phyloP scores from a whole-genome alignment of 176 grass and related monocot species.

The Cenchrus fungigraminus region DNA sequence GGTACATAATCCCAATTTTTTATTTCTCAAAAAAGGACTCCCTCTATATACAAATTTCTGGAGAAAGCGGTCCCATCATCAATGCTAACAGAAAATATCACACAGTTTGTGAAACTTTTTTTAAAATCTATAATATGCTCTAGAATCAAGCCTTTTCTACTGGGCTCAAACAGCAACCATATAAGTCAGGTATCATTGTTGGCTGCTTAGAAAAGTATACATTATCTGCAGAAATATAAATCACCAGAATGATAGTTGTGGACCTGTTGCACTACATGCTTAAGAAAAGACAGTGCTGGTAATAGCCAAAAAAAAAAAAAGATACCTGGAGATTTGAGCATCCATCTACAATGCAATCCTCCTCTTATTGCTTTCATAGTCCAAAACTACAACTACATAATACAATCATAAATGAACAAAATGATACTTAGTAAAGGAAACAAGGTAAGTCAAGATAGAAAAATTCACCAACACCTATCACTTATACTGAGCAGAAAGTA shows the following conservation, averaged over 20 bases:
- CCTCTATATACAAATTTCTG: no score
- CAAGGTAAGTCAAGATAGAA: slow-evolving; percentile 2
- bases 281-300: background rate
- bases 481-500: slow-evolving; percentile 6
- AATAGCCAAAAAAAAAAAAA: slow-evolving; percentile 24
- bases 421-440: slow-evolving; percentile 1
- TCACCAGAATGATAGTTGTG: slow-evolving; percentile 1
- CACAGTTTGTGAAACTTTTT: no score
- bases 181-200: background rate
- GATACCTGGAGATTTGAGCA: slow-evolving; percentile 30
- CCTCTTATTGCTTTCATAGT: slow-evolving; percentile 15
- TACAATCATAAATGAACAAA: slow-evolving; percentile 13
- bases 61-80: no score
- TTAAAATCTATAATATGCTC: no score
- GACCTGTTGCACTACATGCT: background rate
- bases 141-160: background rate
- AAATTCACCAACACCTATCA: slow-evolving; percentile 12
- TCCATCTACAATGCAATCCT: slow-evolving; percentile 2
- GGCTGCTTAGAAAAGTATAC: background rate
- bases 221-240: background rate
- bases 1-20: background rate
- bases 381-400: background rate
- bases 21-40: background rate
- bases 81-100: no score
- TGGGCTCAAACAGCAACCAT: slow-evolving; percentile 3